Conservation (phyloP, 192 early-diverging fungal species). For the Oehlia diaphana region DNA sequence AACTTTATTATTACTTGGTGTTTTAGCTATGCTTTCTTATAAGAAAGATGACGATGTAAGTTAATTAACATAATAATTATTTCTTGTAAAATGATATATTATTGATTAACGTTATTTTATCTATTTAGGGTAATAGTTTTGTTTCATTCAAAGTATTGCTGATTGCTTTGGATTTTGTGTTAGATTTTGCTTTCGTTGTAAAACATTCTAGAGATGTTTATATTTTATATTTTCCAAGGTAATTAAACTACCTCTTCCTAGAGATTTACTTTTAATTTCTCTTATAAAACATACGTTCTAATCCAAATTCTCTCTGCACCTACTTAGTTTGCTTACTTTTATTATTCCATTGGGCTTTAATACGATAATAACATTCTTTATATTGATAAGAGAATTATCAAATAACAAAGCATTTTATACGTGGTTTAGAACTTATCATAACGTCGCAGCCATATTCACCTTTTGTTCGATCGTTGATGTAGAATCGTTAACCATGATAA, state of each 20-base stretch:
- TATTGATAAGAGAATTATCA: neutral
- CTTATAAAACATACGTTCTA: neutral
- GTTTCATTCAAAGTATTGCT: slow-evolving; percentile 11
- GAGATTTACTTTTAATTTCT: neutral
- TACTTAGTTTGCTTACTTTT: neutral
- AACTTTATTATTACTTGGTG: neutral
- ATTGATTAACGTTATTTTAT: neutral
- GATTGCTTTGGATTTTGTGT: neutral
- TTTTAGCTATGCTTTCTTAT: slow-evolving; percentile 4
- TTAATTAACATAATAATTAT: neutral
- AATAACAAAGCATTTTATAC: neutral
- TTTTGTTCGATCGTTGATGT: neutral
- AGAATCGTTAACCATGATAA: neutral
- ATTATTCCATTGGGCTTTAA: neutral
- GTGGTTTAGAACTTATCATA: slow-evolving; percentile 6
- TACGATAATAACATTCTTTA: neutral
- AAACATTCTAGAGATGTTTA: neutral
- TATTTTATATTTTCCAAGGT: neutral
- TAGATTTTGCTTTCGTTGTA: neutral
- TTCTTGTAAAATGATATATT: neutral
- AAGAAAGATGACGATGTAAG: neutral
- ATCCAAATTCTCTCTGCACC: neutral
- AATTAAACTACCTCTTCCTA: neutral
- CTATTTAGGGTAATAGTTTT: slow-evolving; percentile 1
- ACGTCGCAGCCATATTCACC: neutral